Evolutionary conservation across 1,284 basidiomycete species (phyloP), one percentile per base, ranked within the genome.

Genomic region (Macrocybe sp.): DNA sequence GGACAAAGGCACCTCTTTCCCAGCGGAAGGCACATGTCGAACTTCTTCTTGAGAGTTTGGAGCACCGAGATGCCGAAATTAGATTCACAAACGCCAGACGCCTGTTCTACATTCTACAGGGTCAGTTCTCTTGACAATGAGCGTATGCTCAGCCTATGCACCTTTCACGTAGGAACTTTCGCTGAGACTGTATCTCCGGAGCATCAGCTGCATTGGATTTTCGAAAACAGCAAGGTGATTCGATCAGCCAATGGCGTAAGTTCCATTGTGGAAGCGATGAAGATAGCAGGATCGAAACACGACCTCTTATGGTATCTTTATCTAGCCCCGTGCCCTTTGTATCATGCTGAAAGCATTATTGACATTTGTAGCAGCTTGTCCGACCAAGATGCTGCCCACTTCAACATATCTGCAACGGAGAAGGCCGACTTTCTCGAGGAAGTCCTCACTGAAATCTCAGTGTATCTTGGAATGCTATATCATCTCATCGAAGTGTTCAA

Each of bases 191-290:
- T 81, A 4, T 92, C 91, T 31, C 88, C 92, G 0, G 92, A 97
- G 59, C 87, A 97, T 64, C 97, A 99, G 64, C 69, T 99, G 39
- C 90, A 95, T 55, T 96, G 94, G 89, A 90, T 99, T 56, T 88
- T 92, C 52, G 89, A 96, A 65, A 98, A 98, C 62, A 91, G 91
- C 59, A 91, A 89, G 61, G 76, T 90, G 32, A 85, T 98, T 2
- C 79, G 94, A 47, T 74, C 78, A 22, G 85, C 88, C 0, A 93
- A 97, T 62, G 96, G 95, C 11, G 68, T 97, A 8, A 84, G 81
- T 55, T 81, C 79, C 47, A 86, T 97, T 31, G 81, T 96, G 14
- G 84, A 90, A 58, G 92, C 92, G 7, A 79, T 97, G 68, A 94
- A 93, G 65, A 89, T 93, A 50, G 92, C 94, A 1, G 85, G 85